Conservation (phyloP, 305 asterid genomes). For the Andrographis paniculata region DNA sequence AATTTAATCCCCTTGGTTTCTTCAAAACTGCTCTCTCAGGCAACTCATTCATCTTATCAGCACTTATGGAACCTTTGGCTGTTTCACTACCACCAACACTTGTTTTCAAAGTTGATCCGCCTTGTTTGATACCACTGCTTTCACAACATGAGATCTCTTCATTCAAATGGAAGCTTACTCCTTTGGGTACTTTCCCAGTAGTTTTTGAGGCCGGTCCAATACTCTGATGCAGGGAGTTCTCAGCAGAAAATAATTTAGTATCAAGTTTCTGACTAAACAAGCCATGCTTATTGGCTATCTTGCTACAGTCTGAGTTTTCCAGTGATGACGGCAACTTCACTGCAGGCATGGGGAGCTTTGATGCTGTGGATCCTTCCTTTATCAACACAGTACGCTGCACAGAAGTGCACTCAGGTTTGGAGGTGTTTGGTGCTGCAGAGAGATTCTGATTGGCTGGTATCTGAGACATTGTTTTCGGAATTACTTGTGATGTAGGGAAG, state of each 20-base stretch:
- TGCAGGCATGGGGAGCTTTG: no score
- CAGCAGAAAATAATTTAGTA: conserved; percentile 24
- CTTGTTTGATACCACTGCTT: conserved; percentile 28
- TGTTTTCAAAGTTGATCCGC: conserved; percentile 25
- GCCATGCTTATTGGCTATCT: no score
- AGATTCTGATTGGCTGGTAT: conserved; percentile 29
- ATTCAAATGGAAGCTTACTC: conserved; percentile 45
- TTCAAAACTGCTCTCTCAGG: conserved; percentile 24
- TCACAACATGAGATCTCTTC: conserved; percentile 24
- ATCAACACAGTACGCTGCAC: no score
- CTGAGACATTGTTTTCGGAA: conserved; percentile 30
- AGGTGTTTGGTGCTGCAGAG: conserved; percentile 28
- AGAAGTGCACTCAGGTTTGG: no score
- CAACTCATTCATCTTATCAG: conserved; percentile 23
- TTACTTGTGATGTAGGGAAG: conserved; percentile 1
- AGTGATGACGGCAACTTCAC: no score
- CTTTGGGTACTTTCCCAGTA: conserved; percentile 45
- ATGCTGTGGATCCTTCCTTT: no score
- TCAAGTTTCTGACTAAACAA: no score
- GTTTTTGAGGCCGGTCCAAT: conserved; percentile 25
- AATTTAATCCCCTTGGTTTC: conserved; percentile 68
- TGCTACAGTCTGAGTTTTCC: no score
- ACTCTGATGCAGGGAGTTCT: conserved; percentile 24
- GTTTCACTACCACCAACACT: conserved; percentile 18
- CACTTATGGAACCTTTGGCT: conserved; percentile 18